Evolutionary conservation across 164 flowering plant species (phyloP), one percentile per base, ranked within the genome.

Genomic region (Aristolochia californica): DNA sequence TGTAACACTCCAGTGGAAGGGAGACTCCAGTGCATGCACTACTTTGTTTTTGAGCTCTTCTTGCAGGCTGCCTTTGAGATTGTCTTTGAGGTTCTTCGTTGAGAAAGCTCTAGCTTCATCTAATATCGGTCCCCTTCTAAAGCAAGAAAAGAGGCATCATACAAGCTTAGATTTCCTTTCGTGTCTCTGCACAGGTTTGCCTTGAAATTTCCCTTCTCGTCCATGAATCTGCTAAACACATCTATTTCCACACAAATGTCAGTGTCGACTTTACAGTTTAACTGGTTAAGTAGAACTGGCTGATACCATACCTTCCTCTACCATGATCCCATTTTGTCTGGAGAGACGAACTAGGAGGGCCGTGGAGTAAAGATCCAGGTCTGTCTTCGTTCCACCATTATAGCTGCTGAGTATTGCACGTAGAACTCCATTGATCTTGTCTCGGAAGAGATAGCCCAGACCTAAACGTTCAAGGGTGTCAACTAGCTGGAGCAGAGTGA

Each of bases 61-160:
- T n/a, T 67, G 64, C 13, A 62, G 16, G 13, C 53, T 52, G 21
- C 48, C 67, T 21, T 71, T 54, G 9, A 11, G 4, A 0, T 38
- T 5, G 2, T 20, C 48, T 44, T 61, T 58, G 11, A 77, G 66
- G 45, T 62, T 38, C 57, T 14, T 62, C 0, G 16, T 43, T 0
- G 77, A 34, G 17, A 67, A 72, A 9, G n/a, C 62, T 61, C 45
- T 70, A 5, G 75, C 75, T 38, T 67, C 63, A 22, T 71, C 71
- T 48, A 74, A 24, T 17, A 62, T 52, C 5, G 20, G 43, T 57
- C 80, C 13, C 70, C 79, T 62, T 67, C 63, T 1, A 55, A 45
- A 27, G 58, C 61, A 16, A 78, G 45, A 66, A 67, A 51, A 0
- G 80, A 71, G 53, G 80, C 80, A 62, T 80, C 78, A 47, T 57